A percentile compares a stretch with the other conserved stretches of the same genome.
phyloP scores from a whole-genome alignment of 2,329 filamentous ascomycete species.

The Cladosporium sphaerospermum region DNA sequence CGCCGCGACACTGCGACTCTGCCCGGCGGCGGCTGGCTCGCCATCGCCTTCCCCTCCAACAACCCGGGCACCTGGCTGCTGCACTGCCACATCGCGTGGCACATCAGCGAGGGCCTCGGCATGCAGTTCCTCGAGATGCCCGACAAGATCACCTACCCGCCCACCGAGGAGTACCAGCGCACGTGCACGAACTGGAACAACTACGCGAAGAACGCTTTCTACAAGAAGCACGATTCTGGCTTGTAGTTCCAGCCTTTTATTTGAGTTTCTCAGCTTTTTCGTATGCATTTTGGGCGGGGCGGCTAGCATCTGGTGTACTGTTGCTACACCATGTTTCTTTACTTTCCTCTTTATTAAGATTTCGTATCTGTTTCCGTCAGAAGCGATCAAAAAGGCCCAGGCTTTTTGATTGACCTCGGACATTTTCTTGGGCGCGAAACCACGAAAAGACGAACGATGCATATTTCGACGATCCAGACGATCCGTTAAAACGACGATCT shows the following conservation, averaged over 20 bases:
- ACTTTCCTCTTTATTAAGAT: not conserved
- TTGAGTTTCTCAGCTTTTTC: not conserved
- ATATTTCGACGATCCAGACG: too few relatives aligned
- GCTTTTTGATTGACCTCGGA: too few relatives aligned
- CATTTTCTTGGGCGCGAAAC: too few relatives aligned
- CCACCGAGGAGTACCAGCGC: conserved; percentile 16
- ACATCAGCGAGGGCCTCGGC: conserved; percentile 22
- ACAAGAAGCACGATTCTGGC: conserved; percentile 25
- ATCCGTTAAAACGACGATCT: too few relatives aligned
- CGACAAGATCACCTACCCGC: conserved; percentile 14
- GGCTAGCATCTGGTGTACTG: too few relatives aligned
- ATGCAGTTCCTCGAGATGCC: conserved; percentile 24
- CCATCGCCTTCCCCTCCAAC: conserved; percentile 45
- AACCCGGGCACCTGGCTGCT: conserved; percentile 47
- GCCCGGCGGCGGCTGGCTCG: conserved; percentile 39
- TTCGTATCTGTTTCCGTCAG: not conserved
- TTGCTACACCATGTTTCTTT: too few relatives aligned
- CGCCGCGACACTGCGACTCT: conserved; percentile 44
- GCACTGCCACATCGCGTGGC: conserved; percentile 24
- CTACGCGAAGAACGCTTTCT: conserved; percentile 15
- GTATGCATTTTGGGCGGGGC: not conserved
- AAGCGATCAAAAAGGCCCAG: too few relatives aligned
- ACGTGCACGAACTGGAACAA: conserved; percentile 21
- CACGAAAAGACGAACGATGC: too few relatives aligned
- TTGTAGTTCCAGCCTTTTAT: conserved; percentile 10